Evolutionary conservation across 768 basidiomycete species (phyloP).

Genomic region (Trametes sanguinea): DNA sequence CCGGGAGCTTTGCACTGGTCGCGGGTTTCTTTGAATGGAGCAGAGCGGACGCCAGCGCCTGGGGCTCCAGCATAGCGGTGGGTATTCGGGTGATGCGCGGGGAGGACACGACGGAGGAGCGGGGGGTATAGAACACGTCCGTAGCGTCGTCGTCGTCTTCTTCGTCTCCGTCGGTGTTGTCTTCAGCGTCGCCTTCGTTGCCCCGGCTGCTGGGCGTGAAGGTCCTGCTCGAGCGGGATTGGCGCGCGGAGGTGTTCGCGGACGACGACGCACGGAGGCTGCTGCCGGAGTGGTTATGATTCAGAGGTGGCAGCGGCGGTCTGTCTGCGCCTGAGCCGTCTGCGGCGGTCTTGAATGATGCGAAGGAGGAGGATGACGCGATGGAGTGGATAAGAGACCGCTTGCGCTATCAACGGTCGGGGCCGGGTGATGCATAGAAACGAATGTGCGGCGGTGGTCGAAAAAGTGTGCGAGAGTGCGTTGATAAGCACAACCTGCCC

Average conservation of each 20-base stretch:
- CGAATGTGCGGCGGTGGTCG: not conserved
- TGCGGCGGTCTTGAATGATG: constrained; percentile 18
- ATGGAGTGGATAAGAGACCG: constrained; percentile 23
- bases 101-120: constrained; percentile 41
- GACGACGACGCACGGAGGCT: not conserved
- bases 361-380: constrained; percentile 22
- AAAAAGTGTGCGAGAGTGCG: not conserved
- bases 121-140: constrained; percentile 65
- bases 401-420: constrained; percentile 15
- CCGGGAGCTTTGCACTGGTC: constrained; percentile 19
- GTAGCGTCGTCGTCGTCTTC: constrained; percentile 39
- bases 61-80: constrained; percentile 33
- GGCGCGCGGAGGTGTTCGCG: constrained; percentile 13
- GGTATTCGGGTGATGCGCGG: constrained; percentile 50
- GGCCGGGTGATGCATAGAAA: too few relatives aligned
- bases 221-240: constrained; percentile 17
- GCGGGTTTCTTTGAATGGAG: constrained; percentile 29
- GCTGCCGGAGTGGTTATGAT: not conserved
- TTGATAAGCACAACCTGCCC: constrained; percentile 9
- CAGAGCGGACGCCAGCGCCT: constrained; percentile 32
- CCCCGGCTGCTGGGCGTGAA: constrained; percentile 19
- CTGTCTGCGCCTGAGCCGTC: not conserved
- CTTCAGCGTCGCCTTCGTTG: constrained; percentile 26
- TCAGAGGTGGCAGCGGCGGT: not conserved
- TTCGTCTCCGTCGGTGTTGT: constrained; percentile 18